Conservation (phyloP, 108 stramenopile genomes). For the Cyclotella choctawhatcheeana region DNA sequence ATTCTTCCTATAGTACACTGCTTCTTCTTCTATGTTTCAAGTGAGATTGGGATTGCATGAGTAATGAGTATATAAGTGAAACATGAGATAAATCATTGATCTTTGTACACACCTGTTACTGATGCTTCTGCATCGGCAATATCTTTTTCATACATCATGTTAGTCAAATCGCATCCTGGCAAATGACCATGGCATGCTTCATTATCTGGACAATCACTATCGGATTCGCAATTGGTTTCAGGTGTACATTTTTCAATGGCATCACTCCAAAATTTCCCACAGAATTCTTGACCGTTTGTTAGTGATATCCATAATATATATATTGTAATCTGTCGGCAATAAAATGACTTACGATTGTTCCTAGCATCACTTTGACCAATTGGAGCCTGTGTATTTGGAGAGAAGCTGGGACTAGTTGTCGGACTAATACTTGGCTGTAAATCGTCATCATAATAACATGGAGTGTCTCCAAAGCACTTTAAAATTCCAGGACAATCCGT, state of each 20-base stretch:
- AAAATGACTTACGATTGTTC: conserved; percentile 11
- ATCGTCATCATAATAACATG: conserved; percentile 28
- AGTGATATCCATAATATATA: no score
- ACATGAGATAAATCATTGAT: neutral
- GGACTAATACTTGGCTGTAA: conserved; percentile 5
- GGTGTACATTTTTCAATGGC: neutral
- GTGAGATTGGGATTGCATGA: no score
- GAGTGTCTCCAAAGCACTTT: conserved; percentile 15
- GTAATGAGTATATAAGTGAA: neutral
- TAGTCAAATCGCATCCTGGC: neutral
- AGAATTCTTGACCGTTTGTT: conserved; percentile 8
- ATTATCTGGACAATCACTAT: conserved; percentile 5
- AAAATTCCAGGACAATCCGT: conserved; percentile 19
- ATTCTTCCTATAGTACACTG: neutral
- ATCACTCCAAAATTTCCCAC: neutral
- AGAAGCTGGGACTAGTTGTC: neutral
- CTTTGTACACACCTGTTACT: neutral
- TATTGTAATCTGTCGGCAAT: no score
- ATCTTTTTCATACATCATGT: conserved; percentile 1
- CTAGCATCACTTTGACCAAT: neutral
- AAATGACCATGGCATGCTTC: conserved; percentile 1
- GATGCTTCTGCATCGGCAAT: neutral
- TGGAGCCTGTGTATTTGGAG: neutral
- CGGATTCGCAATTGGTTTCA: neutral
- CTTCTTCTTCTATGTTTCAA: conserved; percentile 4